Percentiles rank a stretch among this genome's conserved stretches.
Conservation (phyloP, 2,329 filamentous ascomycete genomes). For the Sarocladiaceae sp. region DNA sequence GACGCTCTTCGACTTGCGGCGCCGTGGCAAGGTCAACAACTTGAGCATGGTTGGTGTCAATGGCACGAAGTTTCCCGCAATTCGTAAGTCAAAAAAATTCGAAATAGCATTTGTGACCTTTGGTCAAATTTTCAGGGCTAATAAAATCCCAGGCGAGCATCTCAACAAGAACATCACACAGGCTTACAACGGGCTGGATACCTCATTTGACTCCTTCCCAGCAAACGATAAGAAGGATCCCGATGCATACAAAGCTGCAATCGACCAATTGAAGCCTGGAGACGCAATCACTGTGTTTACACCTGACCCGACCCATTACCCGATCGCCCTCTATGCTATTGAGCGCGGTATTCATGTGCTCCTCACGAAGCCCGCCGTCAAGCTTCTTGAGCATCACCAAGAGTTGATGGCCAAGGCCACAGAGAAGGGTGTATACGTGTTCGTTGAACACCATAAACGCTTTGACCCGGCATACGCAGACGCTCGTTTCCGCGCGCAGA, state of each 20-base stretch:
- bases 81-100: constrained; percentile 59
- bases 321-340: constrained; percentile 89
- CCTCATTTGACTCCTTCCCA: constrained; percentile 79
- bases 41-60: constrained; percentile 88
- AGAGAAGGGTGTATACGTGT: constrained; percentile 80
- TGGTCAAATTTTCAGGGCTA: too few relatives aligned
- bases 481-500: constrained; percentile 70
- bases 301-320: constrained; percentile 86
- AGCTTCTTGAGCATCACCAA: constrained; percentile 76
- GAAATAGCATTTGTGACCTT: too few relatives aligned
- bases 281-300: constrained; percentile 96
- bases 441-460: constrained; percentile 94
- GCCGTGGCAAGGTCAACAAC: constrained; percentile 81
- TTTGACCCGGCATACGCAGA: constrained; percentile 92
- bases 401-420: constrained; percentile 67
- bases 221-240: constrained; percentile 69
- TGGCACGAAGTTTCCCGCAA: constrained; percentile 85
- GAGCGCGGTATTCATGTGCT: constrained; percentile 84
- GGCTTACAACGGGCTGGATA: constrained; percentile 85
- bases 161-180: constrained; percentile 82
- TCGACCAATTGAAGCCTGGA: constrained; percentile 75
- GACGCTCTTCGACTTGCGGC: constrained; percentile 82
- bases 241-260: constrained; percentile 82
- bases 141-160: constrained; percentile 65
- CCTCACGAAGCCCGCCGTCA: constrained; percentile 90